Evolutionary conservation across 1,284 basidiomycete genomes (phyloP).

Genomic region (Violaceomyces palustris): DNA sequence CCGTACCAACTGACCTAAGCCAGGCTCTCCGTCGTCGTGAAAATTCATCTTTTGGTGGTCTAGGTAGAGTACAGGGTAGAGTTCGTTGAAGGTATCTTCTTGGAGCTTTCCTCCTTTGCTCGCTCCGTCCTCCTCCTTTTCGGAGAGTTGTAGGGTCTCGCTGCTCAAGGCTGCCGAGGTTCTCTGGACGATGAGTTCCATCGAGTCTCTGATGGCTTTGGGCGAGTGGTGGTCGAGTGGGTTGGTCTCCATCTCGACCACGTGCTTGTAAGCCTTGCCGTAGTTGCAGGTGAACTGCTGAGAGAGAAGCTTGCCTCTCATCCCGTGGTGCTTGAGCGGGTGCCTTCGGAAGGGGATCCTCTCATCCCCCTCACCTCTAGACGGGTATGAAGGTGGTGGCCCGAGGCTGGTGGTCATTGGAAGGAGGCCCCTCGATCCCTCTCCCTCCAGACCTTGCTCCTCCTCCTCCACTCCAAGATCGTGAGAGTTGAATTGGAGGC

Average conservation of each 20-base stretch:
- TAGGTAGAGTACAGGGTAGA: slow-evolving; percentile 33
- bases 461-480: too few relatives aligned
- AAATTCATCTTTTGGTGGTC: slow-evolving; percentile 28
- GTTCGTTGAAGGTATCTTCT: slow-evolving; percentile 24
- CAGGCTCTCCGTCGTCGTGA: slow-evolving; percentile 40
- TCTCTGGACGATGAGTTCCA: slow-evolving; percentile 5
- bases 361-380: too few relatives aligned
- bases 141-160: too few relatives aligned
- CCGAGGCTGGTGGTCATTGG: too few relatives aligned
- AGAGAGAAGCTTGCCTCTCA: slow-evolving; percentile 16
- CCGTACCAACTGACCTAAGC: too few relatives aligned
- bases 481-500: too few relatives aligned
- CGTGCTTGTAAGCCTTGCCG: slow-evolving; percentile 30
- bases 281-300: slow-evolving; percentile 41
- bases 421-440: too few relatives aligned
- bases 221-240: slow-evolving; percentile 8
- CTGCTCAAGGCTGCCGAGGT: slow-evolving; percentile 2
- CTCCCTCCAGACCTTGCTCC: too few relatives aligned
- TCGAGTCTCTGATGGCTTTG: slow-evolving; percentile 4
- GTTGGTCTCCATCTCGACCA: slow-evolving; percentile 19
- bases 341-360: slow-evolving; percentile 23
- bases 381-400: too few relatives aligned
- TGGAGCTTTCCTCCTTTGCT: slow-evolving; percentile 1
- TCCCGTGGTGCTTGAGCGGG: slow-evolving; percentile 8
- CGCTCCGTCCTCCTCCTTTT: not conserved